Base-by-base conservation (phyloP, 139 green algal genomes). In the Klebsormidium nitens region DNA sequence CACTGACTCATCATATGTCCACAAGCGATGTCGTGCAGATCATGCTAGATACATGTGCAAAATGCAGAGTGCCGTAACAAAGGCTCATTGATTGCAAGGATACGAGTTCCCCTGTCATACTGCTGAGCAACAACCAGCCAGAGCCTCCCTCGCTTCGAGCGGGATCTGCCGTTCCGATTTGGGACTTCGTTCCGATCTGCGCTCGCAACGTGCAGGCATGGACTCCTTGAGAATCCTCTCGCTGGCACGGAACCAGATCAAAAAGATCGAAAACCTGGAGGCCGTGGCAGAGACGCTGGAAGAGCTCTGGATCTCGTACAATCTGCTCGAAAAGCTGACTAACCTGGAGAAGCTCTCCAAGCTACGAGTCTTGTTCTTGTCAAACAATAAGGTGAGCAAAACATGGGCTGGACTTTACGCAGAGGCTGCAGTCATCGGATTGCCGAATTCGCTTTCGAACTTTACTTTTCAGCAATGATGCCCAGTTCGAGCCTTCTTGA, bases 291-390 rank as follows among this genome's bases (percentile, higher is more conserved):
- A 89, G 34, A 96, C 89, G 1, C 78, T 97, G 40, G 81, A 92
- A 59, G 85, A 97, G 84, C 85, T 97, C 17, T 97, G 92, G 91
- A 78, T 96, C 28, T 92, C 84, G 0, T 96, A 96, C 84, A 97
- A 97, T 77, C 48, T 82, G 1, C 79, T 97, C n/a, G 85, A 93
- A 19, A 88, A 82, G 47, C 81, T 97, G 81, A 76, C 63, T 0
- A 87, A 88, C 39, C 77, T 93, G 5, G 91, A 97, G 49, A 90
- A 91, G 78, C 87, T 91, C 36, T 36, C 34, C 5, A 86, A 89
- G 44, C 80, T 97, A 50, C 71, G 77, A 2, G 88, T 96, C 36
- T 81, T 97, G 38, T 92, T 85, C 77, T 67, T 89, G 37, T 88
- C 78, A 29, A 97, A 97, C 84, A 97, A 97, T 80, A 90, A 89